Evolutionary conservation across 345 rosid species (phyloP).

Genomic region (Gossypium mustelinum): DNA sequence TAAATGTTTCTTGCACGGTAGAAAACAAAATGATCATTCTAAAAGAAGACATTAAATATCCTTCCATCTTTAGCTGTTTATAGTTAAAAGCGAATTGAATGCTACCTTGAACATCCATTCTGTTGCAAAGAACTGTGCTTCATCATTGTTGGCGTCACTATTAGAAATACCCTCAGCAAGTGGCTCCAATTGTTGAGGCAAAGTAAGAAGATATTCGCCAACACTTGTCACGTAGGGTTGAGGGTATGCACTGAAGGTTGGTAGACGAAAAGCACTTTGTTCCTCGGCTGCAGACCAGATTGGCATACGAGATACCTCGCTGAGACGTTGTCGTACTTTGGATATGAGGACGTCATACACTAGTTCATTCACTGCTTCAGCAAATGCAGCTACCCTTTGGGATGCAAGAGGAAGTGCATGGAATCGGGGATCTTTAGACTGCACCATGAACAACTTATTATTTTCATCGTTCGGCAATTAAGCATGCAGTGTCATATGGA

Average conservation of each 20-base stretch:
- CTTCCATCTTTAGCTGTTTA: not conserved
- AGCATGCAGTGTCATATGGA: not conserved
- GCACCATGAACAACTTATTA: conserved; percentile 26
- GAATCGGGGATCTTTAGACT: conserved; percentile 98
- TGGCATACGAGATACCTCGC: conserved; percentile 73
- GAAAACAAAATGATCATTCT: not conserved
- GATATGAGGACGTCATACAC: conserved; percentile 93
- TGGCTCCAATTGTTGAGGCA: conserved; percentile 97
- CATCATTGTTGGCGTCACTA: conserved; percentile 71
- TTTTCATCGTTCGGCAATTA: not conserved
- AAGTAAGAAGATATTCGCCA: conserved; percentile 95
- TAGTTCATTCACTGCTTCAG: conserved; percentile 83
- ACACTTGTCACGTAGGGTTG: conserved; percentile 84
- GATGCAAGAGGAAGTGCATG: conserved; percentile 92
- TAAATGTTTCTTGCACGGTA: not conserved
- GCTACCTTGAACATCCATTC: conserved; percentile 99
- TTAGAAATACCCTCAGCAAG: conserved; percentile 91
- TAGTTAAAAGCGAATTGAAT: not conserved
- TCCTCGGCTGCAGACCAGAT: conserved; percentile 92
- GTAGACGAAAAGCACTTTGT: conserved; percentile 45
- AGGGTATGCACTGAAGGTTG: conserved; percentile 93
- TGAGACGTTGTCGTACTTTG: conserved; percentile 86
- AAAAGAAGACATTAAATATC: not conserved
- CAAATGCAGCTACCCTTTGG: conserved; percentile 80
- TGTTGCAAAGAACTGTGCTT: conserved; percentile 88